Base-by-base conservation (phyloP, 176 grass and related monocot genomes). In the Oryza officinalis region DNA sequence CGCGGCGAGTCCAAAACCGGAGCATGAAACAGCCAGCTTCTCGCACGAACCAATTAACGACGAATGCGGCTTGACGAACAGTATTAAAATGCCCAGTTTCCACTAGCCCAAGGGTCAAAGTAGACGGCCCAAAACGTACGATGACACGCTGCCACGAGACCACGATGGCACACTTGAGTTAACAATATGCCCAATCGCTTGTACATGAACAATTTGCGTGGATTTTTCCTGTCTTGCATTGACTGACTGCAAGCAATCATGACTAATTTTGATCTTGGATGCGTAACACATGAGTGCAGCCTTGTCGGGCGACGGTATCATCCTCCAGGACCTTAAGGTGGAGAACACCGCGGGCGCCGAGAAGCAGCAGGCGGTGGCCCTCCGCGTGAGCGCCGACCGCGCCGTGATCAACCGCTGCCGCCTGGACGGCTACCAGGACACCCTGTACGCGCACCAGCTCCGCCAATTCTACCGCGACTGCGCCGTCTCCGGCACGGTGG, bases 291-390 rank as follows among this genome's bases (percentile, higher is more conserved):
- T 38, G n/a, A 0, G 25, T 57, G 79, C 88, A 96, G 94, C 86
- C 69, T 80, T 83, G 31, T 84, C 83, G 1, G 94, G 83, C 26
- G 87, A 91, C 33, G 87, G 88, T 27, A 64, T 93, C 57, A 85
- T 96, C 77, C 83, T 90, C 2, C 81, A 73, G 75, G 86, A 87
- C 86, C 81, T 93, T 32, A 65, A 27, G 50, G 78, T 93, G 46
- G 79, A 87, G 81, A 92, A 91, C 83, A 88, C 76, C 15, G 90
- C 88, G 5, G 86, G 90, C 26, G 83, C 90, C 3, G 57, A 59
- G 68, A 89, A 86, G 68, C 85, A 90, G 28, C 88, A 95, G 90
- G 90, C 93, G 15, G 93, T 92, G 80, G 86, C 90, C 6, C 76
- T 96, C 67, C 89, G 89, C 67, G 89, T 87, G 74, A 90, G 89